Evolutionary conservation across 345 rosid genomes (phyloP).

Genomic region (Excoecaria cochinchinensis): DNA sequence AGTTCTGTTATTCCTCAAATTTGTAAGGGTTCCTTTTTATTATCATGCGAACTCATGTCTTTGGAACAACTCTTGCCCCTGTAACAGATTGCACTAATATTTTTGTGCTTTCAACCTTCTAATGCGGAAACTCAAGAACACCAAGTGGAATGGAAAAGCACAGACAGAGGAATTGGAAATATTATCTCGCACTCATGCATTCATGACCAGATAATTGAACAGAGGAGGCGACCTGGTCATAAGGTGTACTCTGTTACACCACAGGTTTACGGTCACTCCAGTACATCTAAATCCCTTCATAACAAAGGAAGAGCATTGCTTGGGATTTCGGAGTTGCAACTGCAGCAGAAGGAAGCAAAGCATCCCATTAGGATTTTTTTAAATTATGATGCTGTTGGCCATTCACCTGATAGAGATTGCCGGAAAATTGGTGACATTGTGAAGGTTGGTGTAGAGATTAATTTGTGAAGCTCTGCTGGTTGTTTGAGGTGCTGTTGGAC

Average conservation of each 20-base stretch:
- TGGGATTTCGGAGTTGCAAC: slow-evolving; percentile 33
- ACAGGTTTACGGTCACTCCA: slow-evolving; percentile 69
- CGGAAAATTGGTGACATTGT: slow-evolving; percentile 76
- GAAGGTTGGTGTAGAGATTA: slow-evolving; percentile 55
- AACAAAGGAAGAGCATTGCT: slow-evolving; percentile 79
- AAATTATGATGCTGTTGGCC: slow-evolving; percentile 98
- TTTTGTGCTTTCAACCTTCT: slow-evolving; percentile 48
- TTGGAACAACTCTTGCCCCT: slow-evolving; percentile 1
- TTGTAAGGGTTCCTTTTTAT: slow-evolving; percentile 8
- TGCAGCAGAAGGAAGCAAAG: slow-evolving; percentile 53
- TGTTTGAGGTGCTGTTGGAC: neutral
- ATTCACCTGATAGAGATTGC: slow-evolving; percentile 88
- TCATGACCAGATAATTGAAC: slow-evolving; percentile 87
- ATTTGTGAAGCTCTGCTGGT: slow-evolving; percentile 14
- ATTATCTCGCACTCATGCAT: slow-evolving; percentile 83
- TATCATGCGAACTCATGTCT: neutral
- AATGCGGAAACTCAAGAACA: slow-evolving; percentile 38
- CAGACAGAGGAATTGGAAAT: slow-evolving; percentile 42
- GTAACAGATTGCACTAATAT: slow-evolving; percentile 59
- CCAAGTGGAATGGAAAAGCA: slow-evolving; percentile 35
- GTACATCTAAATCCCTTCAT: slow-evolving; percentile 37
- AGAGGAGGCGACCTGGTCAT: slow-evolving; percentile 81
- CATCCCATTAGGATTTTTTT: slow-evolving; percentile 90
- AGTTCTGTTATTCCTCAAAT: neutral
- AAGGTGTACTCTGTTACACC: slow-evolving; percentile 84